Percentiles rank a stretch among this genome's conserved stretches.
phyloP scores from a whole-genome alignment of 2,329 filamentous ascomycete species.

The Keithomyces neogunnii region DNA sequence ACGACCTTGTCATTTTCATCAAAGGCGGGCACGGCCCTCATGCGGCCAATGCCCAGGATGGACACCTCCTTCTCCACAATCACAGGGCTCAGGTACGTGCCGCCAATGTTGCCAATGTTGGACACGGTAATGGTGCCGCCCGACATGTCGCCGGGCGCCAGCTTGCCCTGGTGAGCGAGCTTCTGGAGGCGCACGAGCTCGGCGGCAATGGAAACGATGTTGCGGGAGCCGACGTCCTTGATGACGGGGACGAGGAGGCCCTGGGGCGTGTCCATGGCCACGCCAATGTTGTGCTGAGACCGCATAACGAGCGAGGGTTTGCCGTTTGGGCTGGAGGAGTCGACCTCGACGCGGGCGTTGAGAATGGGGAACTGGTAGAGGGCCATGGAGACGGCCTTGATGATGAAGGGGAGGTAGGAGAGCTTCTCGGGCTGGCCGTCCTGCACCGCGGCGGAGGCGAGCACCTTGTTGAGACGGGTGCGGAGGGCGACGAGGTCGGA shows the following conservation, averaged over 20 bases:
- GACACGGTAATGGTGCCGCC: conserved; percentile 93
- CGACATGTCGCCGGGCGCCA: conserved; percentile 65
- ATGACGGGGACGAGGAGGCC: conserved; percentile 90
- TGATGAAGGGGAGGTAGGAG: conserved; percentile 87
- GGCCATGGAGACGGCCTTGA: conserved; percentile 88
- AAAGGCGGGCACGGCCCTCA: conserved; percentile 76
- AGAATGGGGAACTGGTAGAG: conserved; percentile 76
- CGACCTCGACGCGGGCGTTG: conserved; percentile 81
- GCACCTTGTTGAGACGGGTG: conserved; percentile 61
- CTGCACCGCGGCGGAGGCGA: conserved; percentile 37
- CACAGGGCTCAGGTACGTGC: conserved; percentile 83
- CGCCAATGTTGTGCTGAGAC: conserved; percentile 83
- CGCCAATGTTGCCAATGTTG: conserved; percentile 93
- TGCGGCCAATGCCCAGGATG: conserved; percentile 80
- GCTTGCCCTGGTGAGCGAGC: conserved; percentile 65
- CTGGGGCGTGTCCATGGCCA: conserved; percentile 87
- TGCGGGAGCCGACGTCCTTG: conserved; percentile 69
- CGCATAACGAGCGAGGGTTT: conserved; percentile 74
- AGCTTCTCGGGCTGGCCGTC: conserved; percentile 51
- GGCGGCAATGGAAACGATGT: conserved; percentile 67
- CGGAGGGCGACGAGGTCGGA: conserved; percentile 66
- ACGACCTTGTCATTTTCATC: conserved; percentile 51
- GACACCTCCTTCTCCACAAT: conserved; percentile 87
- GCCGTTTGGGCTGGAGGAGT: conserved; percentile 42
- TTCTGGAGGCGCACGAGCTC: conserved; percentile 68